These are phyloP conservation scores for Scedosporium dehoogii DNA, from an alignment of 2,329 filamentous ascomycete species.

Conservation along the genomic window DNA sequence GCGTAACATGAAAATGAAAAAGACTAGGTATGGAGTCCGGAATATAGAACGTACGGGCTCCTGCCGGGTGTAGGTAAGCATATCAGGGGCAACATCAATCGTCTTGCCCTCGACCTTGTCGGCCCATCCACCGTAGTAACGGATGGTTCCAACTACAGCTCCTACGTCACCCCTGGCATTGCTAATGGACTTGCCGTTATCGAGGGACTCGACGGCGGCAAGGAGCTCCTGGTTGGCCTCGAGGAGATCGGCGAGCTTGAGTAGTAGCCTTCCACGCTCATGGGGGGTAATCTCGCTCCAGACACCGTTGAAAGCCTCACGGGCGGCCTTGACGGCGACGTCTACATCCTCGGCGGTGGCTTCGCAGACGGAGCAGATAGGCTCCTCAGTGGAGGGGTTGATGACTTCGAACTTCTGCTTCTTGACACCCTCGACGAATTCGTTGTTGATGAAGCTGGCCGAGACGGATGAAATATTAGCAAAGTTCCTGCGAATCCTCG, in stretches of 20 bases:
- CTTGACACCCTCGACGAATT: constrained; percentile 70
- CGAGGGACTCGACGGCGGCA: constrained; percentile 74
- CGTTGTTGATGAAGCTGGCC: constrained; percentile 79
- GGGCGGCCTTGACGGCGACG: constrained; percentile 73
- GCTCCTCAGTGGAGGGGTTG: constrained; percentile 77
- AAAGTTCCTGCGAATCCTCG: not conserved
- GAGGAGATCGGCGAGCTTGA: constrained; percentile 69
- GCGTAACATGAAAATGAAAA: not conserved
- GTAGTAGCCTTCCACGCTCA: constrained; percentile 57
- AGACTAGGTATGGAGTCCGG: too few species aligned
- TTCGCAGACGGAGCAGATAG: constrained; percentile 74
- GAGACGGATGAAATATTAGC: constrained; percentile 3
- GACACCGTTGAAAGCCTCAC: constrained; percentile 69
- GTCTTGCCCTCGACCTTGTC: constrained; percentile 89
- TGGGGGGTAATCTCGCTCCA: constrained; percentile 63
- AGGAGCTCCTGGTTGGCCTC: constrained; percentile 71
- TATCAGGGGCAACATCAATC: constrained; percentile 66
- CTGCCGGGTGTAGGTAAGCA: constrained; percentile 73
- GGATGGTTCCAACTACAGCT: constrained; percentile 58
- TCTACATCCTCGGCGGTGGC: constrained; percentile 80
- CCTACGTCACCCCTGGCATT: constrained; percentile 68
- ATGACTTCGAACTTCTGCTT: constrained; percentile 88
- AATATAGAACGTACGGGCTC: constrained; percentile 49
- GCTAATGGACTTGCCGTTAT: constrained; percentile 75
- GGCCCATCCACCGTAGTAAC: constrained; percentile 73